phyloP scores from a whole-genome alignment of 129 eudicot genomes.

The Flaveria brownii region DNA sequence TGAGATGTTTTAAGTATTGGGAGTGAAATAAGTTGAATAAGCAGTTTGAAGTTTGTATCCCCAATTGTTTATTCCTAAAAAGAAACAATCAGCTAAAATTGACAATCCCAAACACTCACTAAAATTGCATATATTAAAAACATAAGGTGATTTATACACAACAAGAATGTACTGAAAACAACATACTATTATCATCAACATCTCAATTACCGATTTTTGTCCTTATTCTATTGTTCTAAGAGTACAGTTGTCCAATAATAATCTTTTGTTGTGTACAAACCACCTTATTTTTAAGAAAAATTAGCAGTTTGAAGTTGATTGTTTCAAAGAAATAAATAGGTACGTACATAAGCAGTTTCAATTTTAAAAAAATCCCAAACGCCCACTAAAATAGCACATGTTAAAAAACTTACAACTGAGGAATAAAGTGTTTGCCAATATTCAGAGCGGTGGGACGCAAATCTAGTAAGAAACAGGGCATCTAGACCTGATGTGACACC shows the following conservation, averaged over 20 bases:
- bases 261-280: too few relatives aligned
- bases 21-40: background rate
- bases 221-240: too few relatives aligned
- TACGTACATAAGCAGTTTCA: background rate
- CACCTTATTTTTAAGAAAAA: too few relatives aligned
- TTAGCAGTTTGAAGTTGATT: background rate
- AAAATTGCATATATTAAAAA: background rate
- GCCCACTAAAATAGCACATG: background rate
- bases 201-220: too few relatives aligned
- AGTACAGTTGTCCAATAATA: too few relatives aligned
- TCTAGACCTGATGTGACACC: conserved; percentile 73
- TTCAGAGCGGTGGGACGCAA: conserved; percentile 72
- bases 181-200: too few relatives aligned
- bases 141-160: too few relatives aligned
- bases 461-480: conserved; percentile 80
- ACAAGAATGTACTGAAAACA: too few relatives aligned
- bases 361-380: background rate
- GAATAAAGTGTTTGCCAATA: conserved; percentile 85
- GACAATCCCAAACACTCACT: background rate
- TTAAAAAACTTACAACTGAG: conserved; percentile 62
- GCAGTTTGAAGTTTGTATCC: background rate
- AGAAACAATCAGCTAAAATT: background rate
- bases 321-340: background rate
- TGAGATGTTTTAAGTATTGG: background rate
- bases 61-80: background rate